Evolutionary conservation across 2,329 filamentous ascomycete genomes (phyloP).

Genomic region (Aspergillus jensenii): DNA sequence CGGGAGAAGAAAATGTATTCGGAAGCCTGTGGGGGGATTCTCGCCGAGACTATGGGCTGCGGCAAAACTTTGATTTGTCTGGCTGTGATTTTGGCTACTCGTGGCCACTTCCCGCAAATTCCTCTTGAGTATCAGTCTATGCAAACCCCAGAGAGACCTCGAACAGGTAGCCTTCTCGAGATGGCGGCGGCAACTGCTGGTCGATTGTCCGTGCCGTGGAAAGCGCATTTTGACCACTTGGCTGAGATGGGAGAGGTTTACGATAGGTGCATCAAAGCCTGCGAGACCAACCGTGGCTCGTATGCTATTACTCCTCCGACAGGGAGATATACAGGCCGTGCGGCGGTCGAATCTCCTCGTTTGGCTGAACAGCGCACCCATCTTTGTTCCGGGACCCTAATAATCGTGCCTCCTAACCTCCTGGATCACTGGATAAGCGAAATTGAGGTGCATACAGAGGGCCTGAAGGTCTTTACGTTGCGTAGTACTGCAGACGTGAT

Average conservation of each 20-base stretch:
- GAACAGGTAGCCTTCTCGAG: conserved; percentile 64
- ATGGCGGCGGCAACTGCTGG: conserved; percentile 74
- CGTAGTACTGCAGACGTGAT: conserved; percentile 53
- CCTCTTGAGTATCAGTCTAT: conserved; percentile 60
- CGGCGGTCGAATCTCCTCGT: conserved; percentile 40
- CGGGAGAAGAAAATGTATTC: conserved; percentile 72
- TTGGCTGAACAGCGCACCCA: conserved; percentile 51
- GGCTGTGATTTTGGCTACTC: conserved; percentile 72
- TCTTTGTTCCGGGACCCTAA: conserved; percentile 68
- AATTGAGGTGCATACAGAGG: conserved; percentile 72
- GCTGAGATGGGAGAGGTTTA: conserved; percentile 52
- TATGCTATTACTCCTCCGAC: conserved; percentile 57
- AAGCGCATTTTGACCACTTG: conserved; percentile 58
- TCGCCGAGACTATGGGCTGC: conserved; percentile 52
- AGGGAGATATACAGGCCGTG: conserved; percentile 41
- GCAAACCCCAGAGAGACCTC: conserved; percentile 42
- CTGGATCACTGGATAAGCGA: conserved; percentile 81
- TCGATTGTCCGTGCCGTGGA: conserved; percentile 69
- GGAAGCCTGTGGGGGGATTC: conserved; percentile 66
- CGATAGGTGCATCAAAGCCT: conserved; percentile 54
- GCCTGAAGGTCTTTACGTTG: conserved; percentile 65
- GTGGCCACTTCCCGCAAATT: conserved; percentile 64
- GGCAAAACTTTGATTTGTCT: conserved; percentile 91
- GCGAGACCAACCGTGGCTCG: conserved; percentile 58
- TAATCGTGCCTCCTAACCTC: conserved; percentile 81